Base-by-base conservation (phyloP, 2,329 filamentous ascomycete species). In the Scleromitrula shiraiana region DNA sequence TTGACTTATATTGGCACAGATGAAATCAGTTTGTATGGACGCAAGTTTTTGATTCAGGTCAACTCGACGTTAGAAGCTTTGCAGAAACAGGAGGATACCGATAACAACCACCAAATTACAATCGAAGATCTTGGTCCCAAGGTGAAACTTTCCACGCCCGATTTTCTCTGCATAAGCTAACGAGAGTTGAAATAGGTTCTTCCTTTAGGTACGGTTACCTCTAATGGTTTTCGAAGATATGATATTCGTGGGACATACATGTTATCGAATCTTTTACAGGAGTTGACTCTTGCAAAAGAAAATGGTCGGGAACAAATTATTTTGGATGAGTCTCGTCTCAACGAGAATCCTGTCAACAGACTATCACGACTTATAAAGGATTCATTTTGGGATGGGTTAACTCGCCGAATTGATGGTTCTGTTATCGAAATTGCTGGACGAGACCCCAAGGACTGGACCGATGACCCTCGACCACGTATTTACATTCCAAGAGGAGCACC, bases 221-320 rank as follows among this genome's bases (percentile, higher is more conserved):
- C 90, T 29, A 88, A 85, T 57, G 91, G 90, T 35, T 80, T 86
- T 70, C 91, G 90, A 62, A 82, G 82, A 54, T 89, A 91, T 66
- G 90, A 97, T 64, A 80, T 98, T 53, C 85, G 91, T 56, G 93
- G 93, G 60, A 97, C 88, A 26, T 98, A 98, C 68, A 94, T 95
- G 84, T 78, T 98, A 50, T 95, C 91, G 53, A 98, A 97, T 65
- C 79, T 97, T 38, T 75, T 97, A 33, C 93, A 98, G 68, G 93
- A 98, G 69, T 77, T 98, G 56, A 93, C 86, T 1, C 76, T 97
- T 57, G 93, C 93, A 55, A 84, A 95, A 72, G 86, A 94, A 64
- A 90, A 88, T 62, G 89, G 88, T 50, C 83, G 88, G 52, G 88
- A 89, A 67, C 83, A 88, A 62, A 91, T 97, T 59, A 80, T 96